Percentiles rank a stretch among this genome's conserved stretches.
Evolutionary conservation across 306 rosid species (phyloP).

Genomic region (Hylodesmum podocarpum): DNA sequence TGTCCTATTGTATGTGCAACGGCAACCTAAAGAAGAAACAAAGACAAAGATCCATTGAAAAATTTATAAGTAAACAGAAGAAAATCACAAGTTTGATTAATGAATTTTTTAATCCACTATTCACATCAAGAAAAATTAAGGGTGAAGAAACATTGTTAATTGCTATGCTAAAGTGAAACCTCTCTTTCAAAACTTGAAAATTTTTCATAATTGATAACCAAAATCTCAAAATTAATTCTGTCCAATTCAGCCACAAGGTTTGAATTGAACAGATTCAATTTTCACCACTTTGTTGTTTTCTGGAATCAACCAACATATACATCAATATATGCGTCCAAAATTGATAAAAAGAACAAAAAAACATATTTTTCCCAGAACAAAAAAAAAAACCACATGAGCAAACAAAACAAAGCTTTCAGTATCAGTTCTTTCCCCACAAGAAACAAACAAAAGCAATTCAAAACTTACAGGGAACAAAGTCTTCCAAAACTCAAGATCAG

Average conservation of each 20-base stretch:
- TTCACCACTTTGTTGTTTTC: background rate
- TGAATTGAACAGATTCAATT: background rate
- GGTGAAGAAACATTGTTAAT: background rate
- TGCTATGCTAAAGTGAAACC: background rate
- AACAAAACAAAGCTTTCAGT: slow-evolving; percentile 41
- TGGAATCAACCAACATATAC: slow-evolving; percentile 14
- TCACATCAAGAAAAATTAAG: background rate
- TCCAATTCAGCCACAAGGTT: slow-evolving; percentile 19
- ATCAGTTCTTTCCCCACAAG: slow-evolving; percentile 39
- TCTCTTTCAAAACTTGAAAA: background rate
- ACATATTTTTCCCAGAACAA: background rate
- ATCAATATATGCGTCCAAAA: slow-evolving; percentile 9
- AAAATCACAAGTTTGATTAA: background rate
- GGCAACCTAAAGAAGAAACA: slow-evolving; percentile 66
- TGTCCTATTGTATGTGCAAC: slow-evolving; percentile 98
- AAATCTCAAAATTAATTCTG: background rate
- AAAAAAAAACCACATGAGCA: slow-evolving; percentile 15
- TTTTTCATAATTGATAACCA: background rate
- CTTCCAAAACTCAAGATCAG: slow-evolving; percentile 95
- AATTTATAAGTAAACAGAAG: slow-evolving; percentile 2
- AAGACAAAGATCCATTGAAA: slow-evolving; percentile 14
- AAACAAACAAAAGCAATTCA: slow-evolving; percentile 46
- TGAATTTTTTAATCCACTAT: background rate
- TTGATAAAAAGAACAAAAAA: background rate
- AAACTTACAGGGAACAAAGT: slow-evolving; percentile 85